Evolutionary conservation across 2,329 filamentous ascomycete species (phyloP).

Genomic region (Ophiostoma piceae): DNA sequence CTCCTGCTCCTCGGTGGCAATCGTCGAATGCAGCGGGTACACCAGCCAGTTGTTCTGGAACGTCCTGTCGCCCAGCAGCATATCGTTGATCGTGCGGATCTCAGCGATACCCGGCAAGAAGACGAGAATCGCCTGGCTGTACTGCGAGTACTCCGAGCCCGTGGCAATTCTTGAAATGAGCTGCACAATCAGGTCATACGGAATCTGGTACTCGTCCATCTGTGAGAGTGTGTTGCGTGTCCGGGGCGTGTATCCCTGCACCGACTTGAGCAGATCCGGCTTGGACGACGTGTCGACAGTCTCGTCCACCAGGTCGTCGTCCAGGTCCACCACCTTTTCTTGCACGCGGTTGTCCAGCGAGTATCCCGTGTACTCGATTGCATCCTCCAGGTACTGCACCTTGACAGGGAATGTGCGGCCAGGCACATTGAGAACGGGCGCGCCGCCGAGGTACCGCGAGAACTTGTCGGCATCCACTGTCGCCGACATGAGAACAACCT

Average conservation of each 20-base stretch:
- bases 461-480: conserved; percentile 91
- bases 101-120: conserved; percentile 94
- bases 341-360: conserved; percentile 46
- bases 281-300: conserved; percentile 48
- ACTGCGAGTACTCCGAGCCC: conserved; percentile 59
- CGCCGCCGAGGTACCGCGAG: conserved; percentile 78
- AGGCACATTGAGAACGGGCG: conserved; percentile 83
- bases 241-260: conserved; percentile 67
- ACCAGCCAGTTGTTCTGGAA: conserved; percentile 78
- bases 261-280: conserved; percentile 56
- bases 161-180: conserved; percentile 72
- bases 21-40: conserved; percentile 87
- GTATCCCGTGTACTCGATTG: conserved; percentile 80
- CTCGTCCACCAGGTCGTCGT: conserved; percentile 55
- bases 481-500: conserved; percentile 94
- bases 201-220: conserved; percentile 86
- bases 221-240: conserved; percentile 70
- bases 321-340: conserved; percentile 56
- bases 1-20: conserved; percentile 94
- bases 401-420: conserved; percentile 90
- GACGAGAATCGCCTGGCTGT: conserved; percentile 86
- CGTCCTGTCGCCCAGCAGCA: conserved; percentile 68
- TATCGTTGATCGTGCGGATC: conserved; percentile 81
- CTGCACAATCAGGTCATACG: conserved; percentile 78
- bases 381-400: conserved; percentile 85